phyloP scores from a whole-genome alignment of 202 grass and related monocot species.

The Bolboschoenoplectus hybrid region DNA sequence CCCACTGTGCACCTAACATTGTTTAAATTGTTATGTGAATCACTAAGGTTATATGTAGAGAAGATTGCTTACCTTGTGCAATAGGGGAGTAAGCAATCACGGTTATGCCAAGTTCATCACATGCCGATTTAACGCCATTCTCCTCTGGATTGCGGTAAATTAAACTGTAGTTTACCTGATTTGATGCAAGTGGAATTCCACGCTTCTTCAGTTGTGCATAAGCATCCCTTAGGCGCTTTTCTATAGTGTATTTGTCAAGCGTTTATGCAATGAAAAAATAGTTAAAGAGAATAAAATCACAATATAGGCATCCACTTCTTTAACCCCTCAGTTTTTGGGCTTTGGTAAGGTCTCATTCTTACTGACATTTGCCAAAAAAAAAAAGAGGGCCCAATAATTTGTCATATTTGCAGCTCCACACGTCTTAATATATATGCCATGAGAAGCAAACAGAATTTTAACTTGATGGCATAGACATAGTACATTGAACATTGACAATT shows the following conservation, averaged over 20 bases:
- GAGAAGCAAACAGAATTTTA: constrained; percentile 11
- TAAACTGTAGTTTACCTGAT: constrained; percentile 95
- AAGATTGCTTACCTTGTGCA: constrained; percentile 58
- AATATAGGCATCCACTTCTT: not conserved
- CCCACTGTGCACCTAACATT: not conserved
- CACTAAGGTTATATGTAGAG: not conserved
- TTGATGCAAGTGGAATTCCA: constrained; percentile 80
- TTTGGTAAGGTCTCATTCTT: not conserved
- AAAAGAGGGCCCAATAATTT: not conserved
- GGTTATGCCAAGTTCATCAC: constrained; percentile 83
- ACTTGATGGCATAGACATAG: not conserved
- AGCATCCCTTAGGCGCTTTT: constrained; percentile 80
- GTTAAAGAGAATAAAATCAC: not conserved
- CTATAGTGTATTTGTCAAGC: constrained; percentile 37
- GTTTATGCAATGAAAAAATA: not conserved
- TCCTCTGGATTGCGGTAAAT: constrained; percentile 78
- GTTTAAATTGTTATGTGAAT: not conserved
- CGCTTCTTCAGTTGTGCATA: constrained; percentile 69
- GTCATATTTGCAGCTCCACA: not conserved
- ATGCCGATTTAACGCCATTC: constrained; percentile 84
- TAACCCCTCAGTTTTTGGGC: not conserved
- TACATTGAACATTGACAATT: not conserved
- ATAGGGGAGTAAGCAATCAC: constrained; percentile 94
- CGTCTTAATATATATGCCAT: constrained; percentile 1
- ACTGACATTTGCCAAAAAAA: not conserved